Conservation (phyloP, 495 filamentous ascomycete genomes). For the Annulohypoxylon maeteangense region DNA sequence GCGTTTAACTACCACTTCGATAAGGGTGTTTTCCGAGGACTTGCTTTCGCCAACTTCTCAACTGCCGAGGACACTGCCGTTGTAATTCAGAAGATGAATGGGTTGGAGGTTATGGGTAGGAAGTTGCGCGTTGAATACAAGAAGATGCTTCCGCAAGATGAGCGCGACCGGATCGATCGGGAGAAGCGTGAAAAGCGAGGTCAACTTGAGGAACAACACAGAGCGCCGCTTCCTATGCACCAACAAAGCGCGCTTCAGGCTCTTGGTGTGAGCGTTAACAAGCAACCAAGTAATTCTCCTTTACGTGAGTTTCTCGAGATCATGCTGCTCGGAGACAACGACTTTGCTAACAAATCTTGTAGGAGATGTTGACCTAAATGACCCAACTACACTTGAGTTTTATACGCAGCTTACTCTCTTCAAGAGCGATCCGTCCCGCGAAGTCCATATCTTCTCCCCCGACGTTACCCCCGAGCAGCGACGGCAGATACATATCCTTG, state of each 20-base stretch:
- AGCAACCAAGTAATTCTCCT: constrained; percentile 49
- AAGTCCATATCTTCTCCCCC: constrained; percentile 83
- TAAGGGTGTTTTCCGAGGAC: constrained; percentile 93
- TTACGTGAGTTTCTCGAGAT: constrained; percentile 42
- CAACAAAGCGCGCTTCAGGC: constrained; percentile 87
- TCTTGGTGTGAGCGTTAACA: constrained; percentile 69
- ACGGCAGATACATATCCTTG: constrained; percentile 89
- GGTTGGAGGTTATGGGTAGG: constrained; percentile 92
- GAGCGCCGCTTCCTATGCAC: constrained; percentile 72
- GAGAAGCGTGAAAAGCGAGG: constrained; percentile 97
- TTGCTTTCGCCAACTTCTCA: constrained; percentile 98
- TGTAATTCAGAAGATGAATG: constrained; percentile 92
- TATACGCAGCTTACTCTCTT: constrained; percentile 91
- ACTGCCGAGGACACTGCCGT: constrained; percentile 90
- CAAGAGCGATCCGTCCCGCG: constrained; percentile 78
- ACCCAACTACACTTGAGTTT: constrained; percentile 84
- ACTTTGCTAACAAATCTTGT: constrained; percentile 42
- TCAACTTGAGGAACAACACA: constrained; percentile 96
- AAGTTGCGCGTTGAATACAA: constrained; percentile 98
- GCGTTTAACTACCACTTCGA: constrained; percentile 99
- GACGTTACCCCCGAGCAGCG: constrained; percentile 84
- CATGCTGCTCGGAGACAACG: too few species aligned
- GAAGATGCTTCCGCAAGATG: constrained; percentile 96
- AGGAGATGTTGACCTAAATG: constrained; percentile 88
- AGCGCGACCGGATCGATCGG: constrained; percentile 94